Percentiles rank a stretch among this genome's conserved stretches.
phyloP scores from a whole-genome alignment of 306 rosid genomes.

The Boehmeria nivea region DNA sequence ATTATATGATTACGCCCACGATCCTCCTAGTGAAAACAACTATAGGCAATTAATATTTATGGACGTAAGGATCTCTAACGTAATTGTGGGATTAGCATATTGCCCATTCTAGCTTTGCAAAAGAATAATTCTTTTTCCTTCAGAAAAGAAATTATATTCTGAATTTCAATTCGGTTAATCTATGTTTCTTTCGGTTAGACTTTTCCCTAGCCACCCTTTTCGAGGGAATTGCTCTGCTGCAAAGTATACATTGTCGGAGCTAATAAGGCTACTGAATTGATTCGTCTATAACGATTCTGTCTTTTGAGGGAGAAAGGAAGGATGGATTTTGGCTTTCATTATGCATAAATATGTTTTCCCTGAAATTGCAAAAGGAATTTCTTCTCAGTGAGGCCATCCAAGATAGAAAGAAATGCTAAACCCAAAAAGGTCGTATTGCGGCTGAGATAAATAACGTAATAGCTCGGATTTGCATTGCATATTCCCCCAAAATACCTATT shows the following conservation, averaged over 20 bases:
- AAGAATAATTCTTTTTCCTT: not conserved
- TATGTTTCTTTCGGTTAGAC: no score
- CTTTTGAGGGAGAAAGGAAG: not conserved
- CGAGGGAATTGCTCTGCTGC: no score
- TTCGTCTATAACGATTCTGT: slow-evolving; percentile 20
- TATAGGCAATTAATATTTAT: no score
- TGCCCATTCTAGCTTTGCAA: no score
- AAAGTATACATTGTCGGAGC: no score
- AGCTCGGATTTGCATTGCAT: slow-evolving; percentile 30
- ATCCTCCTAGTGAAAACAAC: no score
- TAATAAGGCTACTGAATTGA: no score
- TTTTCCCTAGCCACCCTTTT: no score
- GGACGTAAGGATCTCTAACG: no score
- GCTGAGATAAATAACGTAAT: slow-evolving; percentile 38
- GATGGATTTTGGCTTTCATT: slow-evolving; percentile 20
- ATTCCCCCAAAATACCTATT: slow-evolving; percentile 22
- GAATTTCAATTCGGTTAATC: not conserved
- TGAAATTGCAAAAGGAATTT: slow-evolving; percentile 52
- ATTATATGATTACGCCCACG: no score
- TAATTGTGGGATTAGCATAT: no score
- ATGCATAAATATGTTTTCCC: slow-evolving; percentile 33
- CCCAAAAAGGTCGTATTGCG: slow-evolving; percentile 43
- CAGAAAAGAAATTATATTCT: not conserved
- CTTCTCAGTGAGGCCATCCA: slow-evolving; percentile 61
- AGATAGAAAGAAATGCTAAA: slow-evolving; percentile 59